phyloP scores from a whole-genome alignment of 305 asterid genomes.

The Fraxinus dipetala region DNA sequence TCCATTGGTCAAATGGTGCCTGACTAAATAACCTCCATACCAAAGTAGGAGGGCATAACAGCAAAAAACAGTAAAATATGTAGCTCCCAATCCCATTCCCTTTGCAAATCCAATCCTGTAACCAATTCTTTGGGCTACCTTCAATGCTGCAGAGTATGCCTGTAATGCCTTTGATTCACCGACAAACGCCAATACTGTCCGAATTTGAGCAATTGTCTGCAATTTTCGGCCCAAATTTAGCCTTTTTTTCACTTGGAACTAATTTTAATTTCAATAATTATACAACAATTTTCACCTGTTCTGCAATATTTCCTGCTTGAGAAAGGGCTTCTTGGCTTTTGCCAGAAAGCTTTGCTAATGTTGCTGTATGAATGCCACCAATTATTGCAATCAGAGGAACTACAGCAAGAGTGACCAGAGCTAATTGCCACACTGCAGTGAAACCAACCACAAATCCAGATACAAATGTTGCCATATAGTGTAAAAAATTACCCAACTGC shows the following conservation, averaged over 20 bases:
- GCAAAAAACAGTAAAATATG: conserved; percentile 51
- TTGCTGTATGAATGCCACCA: conserved; percentile 78
- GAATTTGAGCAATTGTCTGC: conserved; percentile 88
- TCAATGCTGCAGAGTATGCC: conserved; percentile 44
- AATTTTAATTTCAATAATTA: background rate
- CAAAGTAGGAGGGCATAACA: conserved; percentile 53
- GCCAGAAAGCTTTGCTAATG: conserved; percentile 69
- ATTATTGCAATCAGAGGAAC: conserved; percentile 93
- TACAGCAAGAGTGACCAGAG: conserved; percentile 88
- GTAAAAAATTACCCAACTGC: conserved; percentile 97
- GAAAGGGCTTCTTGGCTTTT: conserved; percentile 91
- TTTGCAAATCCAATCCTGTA: conserved; percentile 48
- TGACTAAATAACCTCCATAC: conserved; percentile 55
- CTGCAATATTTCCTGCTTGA: conserved; percentile 86
- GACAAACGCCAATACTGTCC: conserved; percentile 77
- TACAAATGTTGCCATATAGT: conserved; percentile 94
- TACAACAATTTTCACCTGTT: conserved; percentile 58
- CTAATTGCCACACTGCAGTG: conserved; percentile 97
- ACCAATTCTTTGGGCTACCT: conserved; percentile 45
- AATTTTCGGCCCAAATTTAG: conserved; percentile 22
- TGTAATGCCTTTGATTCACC: conserved; percentile 54
- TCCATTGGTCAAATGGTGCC: conserved; percentile 53
- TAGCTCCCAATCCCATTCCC: conserved; percentile 51
- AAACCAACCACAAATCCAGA: conserved; percentile 97
- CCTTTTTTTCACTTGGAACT: background rate